Conservation (phyloP, 2,329 filamentous ascomycete species). For the Phoma sp. region DNA sequence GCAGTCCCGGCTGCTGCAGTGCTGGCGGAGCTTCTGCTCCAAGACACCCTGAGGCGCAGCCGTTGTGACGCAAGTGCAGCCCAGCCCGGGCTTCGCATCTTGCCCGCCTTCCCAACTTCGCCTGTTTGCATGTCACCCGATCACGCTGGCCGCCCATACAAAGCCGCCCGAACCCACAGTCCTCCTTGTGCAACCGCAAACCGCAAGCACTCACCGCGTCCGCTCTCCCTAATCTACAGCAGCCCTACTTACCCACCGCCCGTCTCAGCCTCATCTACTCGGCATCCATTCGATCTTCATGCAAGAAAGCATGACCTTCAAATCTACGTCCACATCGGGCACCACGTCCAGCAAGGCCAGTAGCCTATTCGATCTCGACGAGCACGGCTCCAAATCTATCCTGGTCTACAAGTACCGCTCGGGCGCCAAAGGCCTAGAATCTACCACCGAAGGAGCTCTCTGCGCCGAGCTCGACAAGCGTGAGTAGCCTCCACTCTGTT, state of each 20-base stretch:
- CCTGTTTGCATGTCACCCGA: conserved; percentile 35
- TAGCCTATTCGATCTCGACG: conserved; percentile 53
- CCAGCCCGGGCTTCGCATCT: conserved; percentile 21
- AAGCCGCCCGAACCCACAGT: conserved; percentile 28
- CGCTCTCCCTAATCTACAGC: conserved; percentile 6
- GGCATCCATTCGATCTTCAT: conserved; percentile 18
- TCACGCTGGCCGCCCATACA: conserved; percentile 37
- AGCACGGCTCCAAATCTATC: conserved; percentile 51
- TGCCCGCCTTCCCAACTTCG: conserved; percentile 11
- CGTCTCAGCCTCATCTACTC: conserved; percentile 37
- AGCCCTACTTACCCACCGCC: conserved; percentile 26
- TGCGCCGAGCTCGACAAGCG: conserved; percentile 48
- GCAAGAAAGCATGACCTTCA: conserved; percentile 49
- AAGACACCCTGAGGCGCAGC: conserved; percentile 26
- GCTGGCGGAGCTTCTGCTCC: not conserved
- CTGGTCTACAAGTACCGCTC: conserved; percentile 55
- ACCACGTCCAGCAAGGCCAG: conserved; percentile 46
- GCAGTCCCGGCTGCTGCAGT: not conserved
- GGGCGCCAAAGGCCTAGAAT: conserved; percentile 46
- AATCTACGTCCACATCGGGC: conserved; percentile 51
- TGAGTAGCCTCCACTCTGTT: conserved; percentile 24
- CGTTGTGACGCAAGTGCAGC: conserved; percentile 28
- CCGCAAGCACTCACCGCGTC: conserved; percentile 23
- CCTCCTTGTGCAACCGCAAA: conserved; percentile 30
- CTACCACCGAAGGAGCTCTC: conserved; percentile 53